Conservation (phyloP, 176 grass and related monocot species). For the Saccharum officinarum region DNA sequence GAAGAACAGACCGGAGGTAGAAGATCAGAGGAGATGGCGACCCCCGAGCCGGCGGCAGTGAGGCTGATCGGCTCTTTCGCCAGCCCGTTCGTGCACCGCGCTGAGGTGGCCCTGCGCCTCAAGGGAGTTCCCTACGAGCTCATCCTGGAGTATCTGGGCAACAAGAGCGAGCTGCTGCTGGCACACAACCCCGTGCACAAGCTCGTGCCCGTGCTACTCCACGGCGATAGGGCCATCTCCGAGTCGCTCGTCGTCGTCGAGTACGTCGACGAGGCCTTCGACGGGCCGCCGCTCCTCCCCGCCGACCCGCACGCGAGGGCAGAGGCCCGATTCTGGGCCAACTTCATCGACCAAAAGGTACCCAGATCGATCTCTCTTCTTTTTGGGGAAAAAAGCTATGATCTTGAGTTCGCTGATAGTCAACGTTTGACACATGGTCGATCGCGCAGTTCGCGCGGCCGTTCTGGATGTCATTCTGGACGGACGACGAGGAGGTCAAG, state of each 20-base stretch:
- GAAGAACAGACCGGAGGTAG: background rate
- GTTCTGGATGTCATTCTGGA: constrained; percentile 43
- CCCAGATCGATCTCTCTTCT: background rate
- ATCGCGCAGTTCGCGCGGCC: background rate
- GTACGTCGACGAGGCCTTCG: constrained; percentile 46
- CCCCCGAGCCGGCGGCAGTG: background rate
- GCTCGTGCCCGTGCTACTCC: constrained; percentile 41
- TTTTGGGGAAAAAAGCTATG: too few species aligned
- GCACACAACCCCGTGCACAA: constrained; percentile 39
- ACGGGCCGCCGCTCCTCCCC: constrained; percentile 14
- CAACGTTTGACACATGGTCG: background rate
- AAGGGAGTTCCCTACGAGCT: background rate
- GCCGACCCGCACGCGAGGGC: background rate
- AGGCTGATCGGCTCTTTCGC: background rate
- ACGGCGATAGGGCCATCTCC: constrained; percentile 4
- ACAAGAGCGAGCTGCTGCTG: constrained; percentile 36
- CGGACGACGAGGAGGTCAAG: constrained; percentile 25
- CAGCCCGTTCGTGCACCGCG: background rate
- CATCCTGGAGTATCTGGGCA: background rate
- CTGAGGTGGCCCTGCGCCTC: background rate
- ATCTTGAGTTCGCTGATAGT: too few species aligned
- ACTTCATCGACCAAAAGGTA: background rate
- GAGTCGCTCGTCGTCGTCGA: constrained; percentile 35
- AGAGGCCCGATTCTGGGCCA: background rate
- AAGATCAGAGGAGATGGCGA: background rate